Base-by-base conservation (phyloP, 768 basidiomycete genomes). In the Boletus tylopilopsis region DNA sequence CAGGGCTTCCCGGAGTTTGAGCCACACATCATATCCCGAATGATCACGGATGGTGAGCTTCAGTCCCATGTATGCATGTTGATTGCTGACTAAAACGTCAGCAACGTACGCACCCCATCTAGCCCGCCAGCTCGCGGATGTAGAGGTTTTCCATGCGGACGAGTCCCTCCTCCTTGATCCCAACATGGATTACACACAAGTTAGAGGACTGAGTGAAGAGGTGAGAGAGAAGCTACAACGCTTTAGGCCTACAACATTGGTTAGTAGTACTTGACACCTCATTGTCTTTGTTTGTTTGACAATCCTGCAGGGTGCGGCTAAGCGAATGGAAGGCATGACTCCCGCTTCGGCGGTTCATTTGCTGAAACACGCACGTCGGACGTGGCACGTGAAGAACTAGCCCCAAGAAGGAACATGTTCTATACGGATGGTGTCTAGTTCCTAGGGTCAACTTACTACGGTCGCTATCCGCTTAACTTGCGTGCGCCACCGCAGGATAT, bases 261-360 rank as follows among this genome's bases (percentile, higher is more conserved):
- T 84, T 15, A 49, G 57, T 56, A 23, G 2, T 15, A 0, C 18
- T 37, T 23, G 29, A 35, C n/a, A 29, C 24, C 12, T 30, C 29
- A 30, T 30, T 9, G 16, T 8, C 38, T 7, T n/a, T 40, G 45
- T 50, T 49, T 12, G 21, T 37, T 51, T 11, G 29, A 27, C 23
- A 2, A 42, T 40, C 3, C 5, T 46, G 25, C n/a, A 93, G 91
- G 92, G 92, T n/a, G 87, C 87, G 4, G 93, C 88, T 15, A 93
- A 92, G 66, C 74, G 92, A 23, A 92, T 94, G 82, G 92, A 94
- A 63, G 93, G 93, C 8, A 90, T 94, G 80, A 95, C 93, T 4
- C 92, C 92, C 2, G 77, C 84, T 0, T 80, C 82, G 1, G 70
- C 87, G n/a, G 74, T 91, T 12, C 73, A 74, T 34, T 64, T 94